A percentile compares a stretch with the other conserved stretches of the same genome.
Evolutionary conservation across 768 basidiomycete species (phyloP).

Genomic region (Asterophora parasitica): DNA sequence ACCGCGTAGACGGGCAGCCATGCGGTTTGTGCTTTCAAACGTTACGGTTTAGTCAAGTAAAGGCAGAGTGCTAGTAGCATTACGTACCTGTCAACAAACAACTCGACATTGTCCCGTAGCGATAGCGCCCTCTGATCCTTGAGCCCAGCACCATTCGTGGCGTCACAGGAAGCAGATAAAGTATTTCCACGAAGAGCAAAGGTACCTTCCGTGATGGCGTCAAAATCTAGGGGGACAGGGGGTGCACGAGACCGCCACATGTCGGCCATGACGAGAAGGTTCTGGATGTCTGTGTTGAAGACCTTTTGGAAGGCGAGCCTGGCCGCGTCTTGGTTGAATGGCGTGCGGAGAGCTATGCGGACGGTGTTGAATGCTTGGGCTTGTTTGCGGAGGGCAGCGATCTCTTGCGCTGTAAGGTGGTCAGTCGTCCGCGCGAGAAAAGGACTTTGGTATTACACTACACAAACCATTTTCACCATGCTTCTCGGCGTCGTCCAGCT

Average conservation of each 20-base stretch:
- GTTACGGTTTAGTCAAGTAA: neutral
- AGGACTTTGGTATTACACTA: no score
- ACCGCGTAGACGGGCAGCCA: constrained; percentile 61
- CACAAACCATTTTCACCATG: constrained; percentile 86
- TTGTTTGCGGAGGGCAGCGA: constrained; percentile 84
- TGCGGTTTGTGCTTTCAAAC: constrained; percentile 64
- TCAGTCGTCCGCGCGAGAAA: constrained; percentile 1
- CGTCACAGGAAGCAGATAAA: no score
- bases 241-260: constrained; percentile 95
- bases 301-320: constrained; percentile 85
- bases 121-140: constrained; percentile 81
- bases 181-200: constrained; percentile 47
- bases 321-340: constrained; percentile 46
- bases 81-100: constrained; percentile 80
- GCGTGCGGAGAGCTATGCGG: constrained; percentile 56
- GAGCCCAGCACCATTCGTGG: constrained; percentile 40
- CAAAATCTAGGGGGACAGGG: constrained; percentile 80
- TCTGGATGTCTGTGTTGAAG: constrained; percentile 82
- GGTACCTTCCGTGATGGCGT: constrained; percentile 61
- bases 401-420: constrained; percentile 68
- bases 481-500: constrained; percentile 89
- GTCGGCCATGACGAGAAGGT: constrained; percentile 88
- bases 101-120: constrained; percentile 71
- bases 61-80: neutral
- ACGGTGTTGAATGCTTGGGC: constrained; percentile 85